Evolutionary conservation across 495 filamentous ascomycete species (phyloP), one percentile per base, ranked within the genome.

Genomic region (Ramalina peruviana): DNA sequence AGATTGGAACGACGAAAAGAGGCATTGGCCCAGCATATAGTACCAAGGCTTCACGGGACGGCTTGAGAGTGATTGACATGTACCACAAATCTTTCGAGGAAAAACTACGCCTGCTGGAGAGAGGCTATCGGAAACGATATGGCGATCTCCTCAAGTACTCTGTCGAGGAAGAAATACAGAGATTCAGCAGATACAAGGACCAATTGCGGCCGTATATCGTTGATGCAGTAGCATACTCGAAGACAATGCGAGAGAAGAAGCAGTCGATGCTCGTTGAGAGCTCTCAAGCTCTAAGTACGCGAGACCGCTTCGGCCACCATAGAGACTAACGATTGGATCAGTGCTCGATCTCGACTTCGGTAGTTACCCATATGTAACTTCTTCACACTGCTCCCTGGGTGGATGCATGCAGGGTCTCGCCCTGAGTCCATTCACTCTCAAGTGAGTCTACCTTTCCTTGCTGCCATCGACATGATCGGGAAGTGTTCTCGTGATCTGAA

Each of bases 321-420:
- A 20, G 16, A 36, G 4, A 23, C n/a, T 48, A 20, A 20, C 15
- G n/a, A 48, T 19, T 13, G 36, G 23, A 10, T 12, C 4, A 25
- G 30, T 46, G 78, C 72, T 87, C 33, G 82, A 86, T 64, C 69
- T 86, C 41, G 81, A 85, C 65, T 79, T 77, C 62, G 83, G 85
- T 60, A 88, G 81, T 47, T 93, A 90, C 60, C 88, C 88, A 50
- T 90, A 76, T 57, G 88, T 93, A 49, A 94, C 88, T 23, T 87
- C 81, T 13, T 82, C 80, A 39, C 37, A 25, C 10, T 42, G 33
- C 12, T 27, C 36, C 6, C 23, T 55, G 9, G 87, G 83, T 19
- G 88, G 88, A 48, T 76, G 83, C 60, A 74, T 93, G 48, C 80
- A 82, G 46, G 86, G 85, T 12, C 72, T 92, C 12, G 69, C 69